phyloP scores from a whole-genome alignment of 495 filamentous ascomycete species.

The Rhypophila decipiens region DNA sequence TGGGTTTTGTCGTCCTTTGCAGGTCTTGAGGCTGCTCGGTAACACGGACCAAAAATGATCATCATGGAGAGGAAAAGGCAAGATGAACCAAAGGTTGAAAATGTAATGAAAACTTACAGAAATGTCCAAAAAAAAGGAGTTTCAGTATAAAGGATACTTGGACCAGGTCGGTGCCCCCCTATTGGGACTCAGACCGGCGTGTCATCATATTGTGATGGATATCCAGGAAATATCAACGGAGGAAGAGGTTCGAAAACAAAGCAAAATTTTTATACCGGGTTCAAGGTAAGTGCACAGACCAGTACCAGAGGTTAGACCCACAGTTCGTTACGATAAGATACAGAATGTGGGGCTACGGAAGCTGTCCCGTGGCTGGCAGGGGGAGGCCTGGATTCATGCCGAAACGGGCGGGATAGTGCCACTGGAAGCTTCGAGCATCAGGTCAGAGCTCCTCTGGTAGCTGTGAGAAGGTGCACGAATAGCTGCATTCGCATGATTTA shows the following conservation, averaged over 20 bases:
- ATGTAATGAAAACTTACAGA: constrained; percentile 62
- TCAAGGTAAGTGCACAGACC: not conserved
- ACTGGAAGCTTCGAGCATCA: constrained; percentile 26
- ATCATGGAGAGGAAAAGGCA: constrained; percentile 52
- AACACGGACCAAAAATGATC: constrained; percentile 98
- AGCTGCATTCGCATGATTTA: not conserved
- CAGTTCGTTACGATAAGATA: no score
- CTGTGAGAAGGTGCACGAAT: no score
- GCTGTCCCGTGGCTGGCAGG: no score
- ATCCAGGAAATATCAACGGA: not conserved
- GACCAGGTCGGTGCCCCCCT: no score
- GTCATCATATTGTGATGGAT: not conserved
- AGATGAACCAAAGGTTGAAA: constrained; percentile 10
- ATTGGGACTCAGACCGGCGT: no score
- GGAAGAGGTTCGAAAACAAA: constrained; percentile 6
- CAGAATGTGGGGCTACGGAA: no score
- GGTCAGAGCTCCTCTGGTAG: not conserved
- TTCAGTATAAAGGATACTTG: no score
- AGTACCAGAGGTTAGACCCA: no score
- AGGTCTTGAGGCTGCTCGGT: constrained; percentile 97
- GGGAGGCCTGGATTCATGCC: no score
- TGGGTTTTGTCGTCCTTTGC: constrained; percentile 73
- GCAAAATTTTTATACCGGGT: not conserved
- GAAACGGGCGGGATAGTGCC: constrained; percentile 23
- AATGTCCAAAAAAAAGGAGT: no score